Conservation (phyloP, 2,329 filamentous ascomycete species). For the Verticillium isaacii region DNA sequence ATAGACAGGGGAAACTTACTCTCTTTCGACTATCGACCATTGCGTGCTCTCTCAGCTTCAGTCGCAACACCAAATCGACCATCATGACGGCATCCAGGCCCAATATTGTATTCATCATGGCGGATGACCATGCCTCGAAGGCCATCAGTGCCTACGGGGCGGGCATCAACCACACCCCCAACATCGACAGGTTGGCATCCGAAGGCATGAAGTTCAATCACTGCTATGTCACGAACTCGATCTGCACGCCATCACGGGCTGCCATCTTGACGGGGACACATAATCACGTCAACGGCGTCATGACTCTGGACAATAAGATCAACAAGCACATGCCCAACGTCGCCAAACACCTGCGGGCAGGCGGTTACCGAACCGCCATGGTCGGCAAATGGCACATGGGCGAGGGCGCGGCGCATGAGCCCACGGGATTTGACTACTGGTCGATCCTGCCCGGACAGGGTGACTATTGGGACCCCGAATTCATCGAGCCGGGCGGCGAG, state of each 20-base stretch:
- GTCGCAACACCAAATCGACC: neutral
- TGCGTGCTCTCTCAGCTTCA: neutral
- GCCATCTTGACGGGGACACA: slow-evolving; percentile 45
- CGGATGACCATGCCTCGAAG: slow-evolving; percentile 49
- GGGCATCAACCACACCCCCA: slow-evolving; percentile 46
- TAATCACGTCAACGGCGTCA: slow-evolving; percentile 48
- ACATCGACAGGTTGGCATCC: slow-evolving; percentile 42
- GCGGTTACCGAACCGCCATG: slow-evolving; percentile 47
- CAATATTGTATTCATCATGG: slow-evolving; percentile 46
- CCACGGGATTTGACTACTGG: slow-evolving; percentile 48
- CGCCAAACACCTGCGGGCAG: slow-evolving; percentile 40
- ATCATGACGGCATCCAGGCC: slow-evolving; percentile 10
- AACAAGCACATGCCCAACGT: slow-evolving; percentile 46
- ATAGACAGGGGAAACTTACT: neutral
- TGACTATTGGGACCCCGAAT: slow-evolving; percentile 45
- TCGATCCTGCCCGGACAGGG: slow-evolving; percentile 46
- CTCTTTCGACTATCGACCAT: neutral
- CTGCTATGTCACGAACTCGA: slow-evolving; percentile 32
- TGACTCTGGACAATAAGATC: slow-evolving; percentile 43
- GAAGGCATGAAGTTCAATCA: slow-evolving; percentile 43
- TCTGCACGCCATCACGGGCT: slow-evolving; percentile 34
- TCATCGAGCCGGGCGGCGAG: slow-evolving; percentile 34
- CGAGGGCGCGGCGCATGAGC: slow-evolving; percentile 39
- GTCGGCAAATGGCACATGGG: slow-evolving; percentile 52
- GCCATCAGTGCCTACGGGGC: slow-evolving; percentile 43